A percentile compares a stretch with the other conserved stretches of the same genome.
Conservation (phyloP, 2,329 filamentous ascomycete species). For the Aspergillus brasiliensis region DNA sequence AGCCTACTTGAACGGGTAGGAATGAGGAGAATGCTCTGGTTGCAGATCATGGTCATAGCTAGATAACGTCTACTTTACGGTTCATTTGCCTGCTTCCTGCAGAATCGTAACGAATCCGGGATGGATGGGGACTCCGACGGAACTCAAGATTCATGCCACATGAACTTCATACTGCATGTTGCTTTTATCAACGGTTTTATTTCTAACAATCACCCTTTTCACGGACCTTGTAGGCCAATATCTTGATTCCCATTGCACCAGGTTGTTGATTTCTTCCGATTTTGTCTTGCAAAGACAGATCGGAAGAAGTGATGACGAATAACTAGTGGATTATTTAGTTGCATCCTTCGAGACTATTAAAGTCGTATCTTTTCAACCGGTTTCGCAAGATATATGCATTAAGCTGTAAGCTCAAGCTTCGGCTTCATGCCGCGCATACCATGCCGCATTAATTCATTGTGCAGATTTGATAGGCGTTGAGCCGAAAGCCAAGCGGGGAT, state of each 20-base stretch:
- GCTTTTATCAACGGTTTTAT: not conserved
- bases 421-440: not conserved
- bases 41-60: constrained; percentile 4
- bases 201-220: too few species aligned
- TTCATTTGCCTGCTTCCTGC: not conserved
- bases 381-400: not conserved
- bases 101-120: not conserved
- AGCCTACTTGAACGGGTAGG: not conserved
- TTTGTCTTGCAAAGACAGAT: too few species aligned
- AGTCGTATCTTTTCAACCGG: not conserved
- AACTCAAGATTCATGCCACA: not conserved
- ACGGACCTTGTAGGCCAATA: too few species aligned
- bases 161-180: not conserved
- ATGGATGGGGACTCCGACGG: not conserved
- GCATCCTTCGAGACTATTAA: not conserved
- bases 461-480: not conserved
- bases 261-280: too few species aligned
- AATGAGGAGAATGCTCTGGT: not conserved
- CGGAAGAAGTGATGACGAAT: not conserved
- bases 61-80: not conserved
- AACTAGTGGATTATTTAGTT: too few species aligned
- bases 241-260: too few species aligned
- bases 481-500: not conserved
- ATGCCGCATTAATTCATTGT: not conserved
- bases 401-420: not conserved